Evolutionary conservation across 2,329 filamentous ascomycete species (phyloP), one percentile per base, ranked within the genome.

Genomic region (Aspergillus fructus): DNA sequence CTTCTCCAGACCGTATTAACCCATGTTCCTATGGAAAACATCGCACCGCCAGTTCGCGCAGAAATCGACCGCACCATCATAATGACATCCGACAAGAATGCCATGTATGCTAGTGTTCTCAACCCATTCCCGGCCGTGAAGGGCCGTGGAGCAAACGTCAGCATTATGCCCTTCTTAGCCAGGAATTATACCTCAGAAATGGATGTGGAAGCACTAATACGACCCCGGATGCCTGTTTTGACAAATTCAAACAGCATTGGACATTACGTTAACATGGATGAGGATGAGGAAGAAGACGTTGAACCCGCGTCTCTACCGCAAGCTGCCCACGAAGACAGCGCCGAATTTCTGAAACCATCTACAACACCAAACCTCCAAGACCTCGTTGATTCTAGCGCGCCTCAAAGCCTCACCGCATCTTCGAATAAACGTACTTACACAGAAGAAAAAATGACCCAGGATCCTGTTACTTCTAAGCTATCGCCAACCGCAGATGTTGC

Each of bases 11-110:
- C 79, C 5, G 73, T 90, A 1, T 79, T 96, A 19, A 81, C 81
- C 17, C 79, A 81, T 56, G 74, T 94, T 3, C 86, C 88, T 1
- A 84, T 89, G 55, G 79, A 85, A 49, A 81, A 85, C 68, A 75
- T 96, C 39, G 83, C 89, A n/a, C 84, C 88, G 8, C 84, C 89
- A 2, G 70, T 91, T 19, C 87, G 93, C 52, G 84, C 87, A 11
- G 85, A 91, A 49, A 81, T 96, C 61, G 91, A 97, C 68, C 89
- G 90, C 62, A 90, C 90, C 3, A 89, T 91, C 19, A 88, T 96
- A 55, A 76, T 96, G 21, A 83, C 81, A 5, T 81, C 82, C 58
- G 82, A 88, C 71, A 87, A 86, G 68, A 80, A 87, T 33, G 88
- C 89, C 42, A 90, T 97, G 83, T 69, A 94, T 11, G 86, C 91